These are phyloP conservation scores for Cicer judaicum DNA, from an alignment of 306 rosid genomes.

Conservation along the genomic window DNA sequence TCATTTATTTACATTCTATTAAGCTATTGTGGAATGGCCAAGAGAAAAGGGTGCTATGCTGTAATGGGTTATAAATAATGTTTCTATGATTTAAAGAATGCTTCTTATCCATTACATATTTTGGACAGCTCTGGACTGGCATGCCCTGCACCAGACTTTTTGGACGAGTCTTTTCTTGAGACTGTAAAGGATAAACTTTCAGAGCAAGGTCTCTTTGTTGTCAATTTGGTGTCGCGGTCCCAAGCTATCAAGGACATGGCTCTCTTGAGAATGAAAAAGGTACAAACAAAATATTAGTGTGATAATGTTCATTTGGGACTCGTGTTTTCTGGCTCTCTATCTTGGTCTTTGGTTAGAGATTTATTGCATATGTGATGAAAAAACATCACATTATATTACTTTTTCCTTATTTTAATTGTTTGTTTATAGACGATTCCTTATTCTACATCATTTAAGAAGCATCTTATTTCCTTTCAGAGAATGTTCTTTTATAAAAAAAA, in stretches of 20 bases:
- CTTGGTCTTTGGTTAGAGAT: constrained; percentile 2
- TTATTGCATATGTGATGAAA: not conserved
- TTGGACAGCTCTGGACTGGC: constrained; percentile 80
- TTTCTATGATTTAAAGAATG: constrained; percentile 38
- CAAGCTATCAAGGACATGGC: constrained; percentile 68
- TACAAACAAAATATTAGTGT: constrained; percentile 46
- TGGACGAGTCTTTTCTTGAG: constrained; percentile 77
- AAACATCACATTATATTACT: not conserved
- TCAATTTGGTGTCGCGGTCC: constrained; percentile 89
- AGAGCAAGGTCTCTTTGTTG: constrained; percentile 74
- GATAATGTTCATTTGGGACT: constrained; percentile 27
- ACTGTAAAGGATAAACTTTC: constrained; percentile 69
- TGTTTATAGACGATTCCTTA: not conserved
- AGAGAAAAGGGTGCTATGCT: constrained; percentile 3
- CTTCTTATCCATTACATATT: constrained; percentile 26
- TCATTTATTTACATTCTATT: constrained; percentile 10
- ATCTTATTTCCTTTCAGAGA: not conserved
- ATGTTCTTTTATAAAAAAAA: not conserved
- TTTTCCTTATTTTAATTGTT: not conserved
- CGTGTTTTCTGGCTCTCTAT: not conserved
- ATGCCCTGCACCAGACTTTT: constrained; percentile 84
- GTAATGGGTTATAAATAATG: constrained; percentile 5
- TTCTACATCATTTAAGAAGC: constrained; percentile 1
- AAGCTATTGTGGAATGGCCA: constrained; percentile 11
- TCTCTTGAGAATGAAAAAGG: constrained; percentile 79